Evolutionary conservation across 176 grass and related monocot species (phyloP).

Genomic region (Ananas comosus): DNA sequence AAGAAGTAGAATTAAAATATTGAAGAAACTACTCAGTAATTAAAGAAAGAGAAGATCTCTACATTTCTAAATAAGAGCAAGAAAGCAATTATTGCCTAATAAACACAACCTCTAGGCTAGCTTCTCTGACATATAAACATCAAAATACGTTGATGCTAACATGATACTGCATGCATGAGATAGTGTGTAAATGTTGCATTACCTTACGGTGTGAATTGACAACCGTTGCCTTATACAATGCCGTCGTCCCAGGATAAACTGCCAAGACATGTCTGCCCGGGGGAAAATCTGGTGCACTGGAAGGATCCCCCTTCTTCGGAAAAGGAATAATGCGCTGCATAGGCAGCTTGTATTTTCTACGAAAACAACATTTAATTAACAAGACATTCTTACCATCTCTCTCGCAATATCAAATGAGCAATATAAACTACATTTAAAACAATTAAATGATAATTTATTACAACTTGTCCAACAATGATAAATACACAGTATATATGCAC

Average conservation of each 20-base stretch:
- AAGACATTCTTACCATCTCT: neutral
- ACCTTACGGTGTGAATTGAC: conserved; percentile 84
- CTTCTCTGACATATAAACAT: neutral
- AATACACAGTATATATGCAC: no score
- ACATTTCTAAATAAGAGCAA: no score
- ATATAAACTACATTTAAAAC: neutral
- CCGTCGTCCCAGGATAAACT: conserved; percentile 94
- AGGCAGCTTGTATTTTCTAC: conserved; percentile 80
- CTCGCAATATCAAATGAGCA: neutral
- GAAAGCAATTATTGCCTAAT: neutral
- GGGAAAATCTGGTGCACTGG: conserved; percentile 76
- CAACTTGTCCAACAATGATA: no score
- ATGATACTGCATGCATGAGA: neutral
- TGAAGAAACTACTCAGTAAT: no score
- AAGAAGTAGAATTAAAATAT: no score
- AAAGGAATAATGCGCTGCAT: conserved; percentile 83
- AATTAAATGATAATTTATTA: no score
- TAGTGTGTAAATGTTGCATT: conserved; percentile 11
- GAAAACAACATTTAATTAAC: neutral
- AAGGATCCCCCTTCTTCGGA: conserved; percentile 88
- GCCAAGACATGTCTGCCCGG: conserved; percentile 80
- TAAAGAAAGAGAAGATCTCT: no score
- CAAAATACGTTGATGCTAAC: neutral
- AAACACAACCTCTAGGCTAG: neutral
- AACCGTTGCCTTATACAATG: conserved; percentile 92